Conservation (phyloP, 2,329 filamentous ascomycete genomes). For the Pseudopyricularia javanii region DNA sequence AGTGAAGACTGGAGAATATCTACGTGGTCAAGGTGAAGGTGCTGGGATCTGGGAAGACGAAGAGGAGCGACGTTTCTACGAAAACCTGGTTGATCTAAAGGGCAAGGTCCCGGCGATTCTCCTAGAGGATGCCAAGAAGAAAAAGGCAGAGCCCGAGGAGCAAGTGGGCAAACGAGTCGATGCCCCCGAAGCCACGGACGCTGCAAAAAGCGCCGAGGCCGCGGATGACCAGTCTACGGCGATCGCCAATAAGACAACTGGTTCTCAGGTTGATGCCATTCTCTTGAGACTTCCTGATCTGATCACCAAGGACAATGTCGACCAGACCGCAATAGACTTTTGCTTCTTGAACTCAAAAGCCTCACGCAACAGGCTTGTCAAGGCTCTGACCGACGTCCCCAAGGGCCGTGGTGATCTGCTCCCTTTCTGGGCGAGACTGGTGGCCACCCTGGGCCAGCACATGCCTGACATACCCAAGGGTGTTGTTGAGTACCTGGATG, state of each 20-base stretch:
- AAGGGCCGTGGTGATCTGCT: slow-evolving; percentile 88
- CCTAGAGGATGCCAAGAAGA: slow-evolving; percentile 90
- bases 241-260: slow-evolving; percentile 95
- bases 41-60: slow-evolving; percentile 98
- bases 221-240: slow-evolving; percentile 77
- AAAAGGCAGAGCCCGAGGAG: slow-evolving; percentile 73
- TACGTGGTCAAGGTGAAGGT: slow-evolving; percentile 80
- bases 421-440: slow-evolving; percentile 80
- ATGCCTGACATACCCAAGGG: slow-evolving; percentile 91
- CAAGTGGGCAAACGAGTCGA: slow-evolving; percentile 67
- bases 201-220: slow-evolving; percentile 34
- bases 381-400: slow-evolving; percentile 85
- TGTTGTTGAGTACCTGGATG: slow-evolving; percentile 82
- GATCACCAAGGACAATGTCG: slow-evolving; percentile 81
- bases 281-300: slow-evolving; percentile 81
- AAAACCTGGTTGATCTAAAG: slow-evolving; percentile 89
- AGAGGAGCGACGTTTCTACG: slow-evolving; percentile 94
- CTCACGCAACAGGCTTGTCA: slow-evolving; percentile 85
- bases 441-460: slow-evolving; percentile 86
- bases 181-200: slow-evolving; percentile 31
- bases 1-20: slow-evolving; percentile 86
- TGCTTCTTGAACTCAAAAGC: slow-evolving; percentile 98
- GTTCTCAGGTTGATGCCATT: slow-evolving; percentile 88
- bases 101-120: slow-evolving; percentile 91
- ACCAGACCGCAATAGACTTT: slow-evolving; percentile 89